Evolutionary conservation across 1,284 basidiomycete genomes (phyloP), one percentile per base, ranked within the genome.

Genomic region (Austroboletus niveus): DNA sequence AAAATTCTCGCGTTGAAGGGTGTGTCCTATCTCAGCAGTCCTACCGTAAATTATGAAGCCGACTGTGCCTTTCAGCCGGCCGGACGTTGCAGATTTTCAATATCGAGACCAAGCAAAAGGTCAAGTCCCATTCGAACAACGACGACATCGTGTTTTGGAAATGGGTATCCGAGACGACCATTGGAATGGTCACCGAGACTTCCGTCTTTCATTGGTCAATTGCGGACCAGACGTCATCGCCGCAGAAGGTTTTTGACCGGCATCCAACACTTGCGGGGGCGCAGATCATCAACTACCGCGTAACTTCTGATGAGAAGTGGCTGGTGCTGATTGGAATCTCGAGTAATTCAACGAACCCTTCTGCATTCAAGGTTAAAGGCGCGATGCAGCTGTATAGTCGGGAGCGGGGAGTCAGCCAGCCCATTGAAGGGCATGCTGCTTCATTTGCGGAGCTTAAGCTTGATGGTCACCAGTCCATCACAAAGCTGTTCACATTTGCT

Each of bases 91-190:
- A 99, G 74, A 87, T 99, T 58, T 99, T 99, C 80, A 98, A 99
- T 73, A 94, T 99, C 60, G 95, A 92, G 66, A 92, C 87, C 44
- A 99, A 98, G 78, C 87, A 89, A 68, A 99, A 99, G 76, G 91
- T 99, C 71, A 98, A 98, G 69, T 94, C 95, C 24, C 94, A 99
- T 70, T 77, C 88, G 54, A 95, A 90, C 78, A 89, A 87, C 69
- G 94, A 98, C 70, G 97, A 99, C 65, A 84, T 99, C 55, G 86
- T 92, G 40, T 99, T 98, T 75, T 99, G 97, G 97, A 98, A 96
- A 69, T 99, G 97, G 97, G 86, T 98, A 53, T 91, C 85, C 54
- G 87, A 93, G 60, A 84, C 87, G 17, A 91, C 89, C 22, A 87
- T 99, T 57, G 97, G 96, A 65, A 84, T 99, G 74, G 97, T 99